phyloP scores from a whole-genome alignment of 495 filamentous ascomycete genomes.

The Penicillium mononematosum region DNA sequence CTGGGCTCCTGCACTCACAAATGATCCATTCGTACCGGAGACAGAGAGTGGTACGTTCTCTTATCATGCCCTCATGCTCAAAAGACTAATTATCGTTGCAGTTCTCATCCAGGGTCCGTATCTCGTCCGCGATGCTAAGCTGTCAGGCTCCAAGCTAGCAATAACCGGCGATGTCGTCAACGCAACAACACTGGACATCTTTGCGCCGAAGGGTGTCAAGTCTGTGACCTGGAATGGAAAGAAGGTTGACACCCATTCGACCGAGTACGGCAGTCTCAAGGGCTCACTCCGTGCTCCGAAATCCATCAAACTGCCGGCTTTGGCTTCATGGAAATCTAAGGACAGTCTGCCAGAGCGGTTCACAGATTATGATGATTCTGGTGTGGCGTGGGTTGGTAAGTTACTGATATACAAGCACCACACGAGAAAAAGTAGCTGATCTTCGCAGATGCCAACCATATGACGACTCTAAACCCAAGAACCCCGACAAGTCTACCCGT shows the following conservation, averaged over 20 bases:
- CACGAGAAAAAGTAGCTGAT: slow-evolving; percentile 7
- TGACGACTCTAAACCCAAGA: slow-evolving; percentile 56
- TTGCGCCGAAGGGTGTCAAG: slow-evolving; percentile 51
- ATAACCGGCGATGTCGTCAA: slow-evolving; percentile 65
- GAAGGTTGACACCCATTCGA: slow-evolving; percentile 33
- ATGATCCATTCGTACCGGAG: slow-evolving; percentile 48
- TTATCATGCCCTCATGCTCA: background rate
- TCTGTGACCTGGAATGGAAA: slow-evolving; percentile 58
- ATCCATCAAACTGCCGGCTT: slow-evolving; percentile 49
- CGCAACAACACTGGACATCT: slow-evolving; percentile 59
- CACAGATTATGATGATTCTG: slow-evolving; percentile 58
- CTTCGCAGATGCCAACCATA: slow-evolving; percentile 53
- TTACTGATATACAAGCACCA: background rate
- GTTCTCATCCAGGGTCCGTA: slow-evolving; percentile 62
- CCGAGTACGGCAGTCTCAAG: slow-evolving; percentile 49
- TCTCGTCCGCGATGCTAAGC: slow-evolving; percentile 60
- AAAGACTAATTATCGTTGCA: slow-evolving; percentile 12
- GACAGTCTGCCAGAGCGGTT: slow-evolving; percentile 69
- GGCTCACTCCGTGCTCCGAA: slow-evolving; percentile 44
- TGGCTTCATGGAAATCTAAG: slow-evolving; percentile 61
- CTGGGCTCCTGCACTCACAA: slow-evolving; percentile 55
- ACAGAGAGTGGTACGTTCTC: slow-evolving; percentile 41
- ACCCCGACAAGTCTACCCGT: slow-evolving; percentile 57
- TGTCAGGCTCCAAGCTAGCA: slow-evolving; percentile 47
- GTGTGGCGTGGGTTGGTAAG: slow-evolving; percentile 54